Conservation (phyloP, 2,329 filamentous ascomycete species). For the Ophiostoma himal-ulmi region DNA sequence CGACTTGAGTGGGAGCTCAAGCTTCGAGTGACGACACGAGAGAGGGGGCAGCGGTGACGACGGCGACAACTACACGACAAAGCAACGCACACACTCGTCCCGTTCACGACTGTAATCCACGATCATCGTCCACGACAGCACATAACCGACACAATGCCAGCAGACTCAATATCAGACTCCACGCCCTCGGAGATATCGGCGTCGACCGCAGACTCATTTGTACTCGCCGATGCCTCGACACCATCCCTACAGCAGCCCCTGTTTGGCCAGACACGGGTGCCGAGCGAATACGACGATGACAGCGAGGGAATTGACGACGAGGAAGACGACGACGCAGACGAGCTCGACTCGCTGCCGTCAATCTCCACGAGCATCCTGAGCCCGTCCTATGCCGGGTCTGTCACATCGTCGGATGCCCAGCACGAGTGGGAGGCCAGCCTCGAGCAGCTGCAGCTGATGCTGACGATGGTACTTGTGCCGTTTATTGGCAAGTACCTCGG, state of each 20-base stretch:
- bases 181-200: slow-evolving; percentile 20
- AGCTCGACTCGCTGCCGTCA: slow-evolving; percentile 60
- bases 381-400: slow-evolving; percentile 34
- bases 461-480: slow-evolving; percentile 92
- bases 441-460: slow-evolving; percentile 83
- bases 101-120: not conserved
- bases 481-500: slow-evolving; percentile 94
- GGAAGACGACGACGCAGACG: slow-evolving; percentile 45
- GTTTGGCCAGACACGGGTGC: slow-evolving; percentile 9
- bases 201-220: slow-evolving; percentile 43
- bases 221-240: slow-evolving; percentile 46
- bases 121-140: not conserved
- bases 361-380: slow-evolving; percentile 45
- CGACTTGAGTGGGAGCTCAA: not conserved
- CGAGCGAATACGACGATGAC: not conserved
- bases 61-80: not conserved
- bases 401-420: slow-evolving; percentile 76
- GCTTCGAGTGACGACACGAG: slow-evolving; percentile 8
- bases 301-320: slow-evolving; percentile 11
- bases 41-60: slow-evolving; percentile 7
- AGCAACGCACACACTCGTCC: not conserved
- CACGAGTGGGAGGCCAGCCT: slow-evolving; percentile 91
- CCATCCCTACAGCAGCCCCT: slow-evolving; percentile 20
- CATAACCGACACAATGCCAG: slow-evolving; percentile 17
- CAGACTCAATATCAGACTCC: slow-evolving; percentile 20